Conservation (phyloP, 768 basidiomycete species). For the Suillus hirtellus region DNA sequence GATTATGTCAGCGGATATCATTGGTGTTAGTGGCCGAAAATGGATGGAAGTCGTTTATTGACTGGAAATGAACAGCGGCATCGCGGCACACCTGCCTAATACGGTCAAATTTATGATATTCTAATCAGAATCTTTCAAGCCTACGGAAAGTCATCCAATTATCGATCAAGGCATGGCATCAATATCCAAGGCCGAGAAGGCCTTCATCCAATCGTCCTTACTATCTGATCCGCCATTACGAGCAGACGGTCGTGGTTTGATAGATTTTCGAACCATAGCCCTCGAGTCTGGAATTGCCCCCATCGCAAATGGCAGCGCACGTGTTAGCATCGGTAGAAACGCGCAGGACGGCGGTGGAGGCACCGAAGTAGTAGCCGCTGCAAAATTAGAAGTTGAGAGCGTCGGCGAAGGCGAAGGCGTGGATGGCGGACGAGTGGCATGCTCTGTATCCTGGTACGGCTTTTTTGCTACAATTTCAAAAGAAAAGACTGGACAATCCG, state of each 20-base stretch:
- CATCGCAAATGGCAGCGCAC: conserved; percentile 83
- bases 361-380: conserved; percentile 78
- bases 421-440: conserved; percentile 62
- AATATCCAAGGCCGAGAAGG: conserved; percentile 76
- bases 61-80: background rate
- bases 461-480: conserved; percentile 2
- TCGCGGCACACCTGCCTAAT: background rate
- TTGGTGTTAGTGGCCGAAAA: background rate
- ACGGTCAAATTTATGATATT: background rate
- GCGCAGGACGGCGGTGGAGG: conserved; percentile 63
- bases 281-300: conserved; percentile 80
- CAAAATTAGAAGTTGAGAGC: conserved; percentile 77
- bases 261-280: conserved; percentile 66
- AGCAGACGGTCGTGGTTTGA: conserved; percentile 69
- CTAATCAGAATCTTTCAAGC: background rate
- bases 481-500: conserved; percentile 8
- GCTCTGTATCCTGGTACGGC: conserved; percentile 76
- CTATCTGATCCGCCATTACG: conserved; percentile 62
- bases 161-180: conserved; percentile 20
- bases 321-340: conserved; percentile 65
- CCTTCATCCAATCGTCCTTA: conserved; percentile 71
- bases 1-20: background rate
- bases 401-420: conserved; percentile 43
- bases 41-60: too few relatives aligned
- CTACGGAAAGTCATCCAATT: background rate